Conservation (phyloP, 106 monocot genomes). For the Iris macrosiphon region DNA sequence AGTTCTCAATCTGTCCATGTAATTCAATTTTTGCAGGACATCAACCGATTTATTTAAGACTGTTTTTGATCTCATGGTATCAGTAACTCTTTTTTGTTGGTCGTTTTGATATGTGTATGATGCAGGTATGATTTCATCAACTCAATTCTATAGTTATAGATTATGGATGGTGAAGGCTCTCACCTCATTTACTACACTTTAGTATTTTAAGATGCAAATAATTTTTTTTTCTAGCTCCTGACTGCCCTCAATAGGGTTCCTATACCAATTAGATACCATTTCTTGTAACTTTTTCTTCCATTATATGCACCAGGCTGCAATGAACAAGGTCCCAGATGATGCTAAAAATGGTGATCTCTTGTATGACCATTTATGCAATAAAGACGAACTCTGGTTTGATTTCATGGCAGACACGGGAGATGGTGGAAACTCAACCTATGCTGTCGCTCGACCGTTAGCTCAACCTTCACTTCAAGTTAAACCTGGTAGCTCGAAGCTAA, state of each 20-base stretch:
- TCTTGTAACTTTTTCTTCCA: constrained; percentile 6
- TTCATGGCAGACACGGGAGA: constrained; percentile 99
- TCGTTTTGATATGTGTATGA: constrained; percentile 99
- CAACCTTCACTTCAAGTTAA: constrained; percentile 53
- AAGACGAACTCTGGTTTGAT: constrained; percentile 96
- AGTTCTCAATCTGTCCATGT: constrained; percentile 2
- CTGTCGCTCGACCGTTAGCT: constrained; percentile 78
- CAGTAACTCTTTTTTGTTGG: constrained; percentile 97
- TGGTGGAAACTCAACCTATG: constrained; percentile 95
- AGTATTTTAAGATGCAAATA: neutral
- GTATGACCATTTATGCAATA: constrained; percentile 77
- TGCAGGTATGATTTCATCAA: constrained; percentile 64
- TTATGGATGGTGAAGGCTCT: neutral
- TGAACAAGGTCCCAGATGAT: constrained; percentile 72
- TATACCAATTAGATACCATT: neutral
- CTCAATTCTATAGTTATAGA: neutral
- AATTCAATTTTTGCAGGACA: constrained; percentile 64
- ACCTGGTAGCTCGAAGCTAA: constrained; percentile 20
- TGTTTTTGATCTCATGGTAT: constrained; percentile 98
- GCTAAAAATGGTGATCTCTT: constrained; percentile 63
- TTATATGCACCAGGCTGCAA: constrained; percentile 71
- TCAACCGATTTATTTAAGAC: constrained; percentile 99
- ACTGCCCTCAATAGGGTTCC: neutral
- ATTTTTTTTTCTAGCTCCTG: neutral
- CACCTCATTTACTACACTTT: neutral